Percentiles rank a stretch among this genome's conserved stretches.
phyloP scores from a whole-genome alignment of 129 eudicot genomes.

The Tagetes patula region DNA sequence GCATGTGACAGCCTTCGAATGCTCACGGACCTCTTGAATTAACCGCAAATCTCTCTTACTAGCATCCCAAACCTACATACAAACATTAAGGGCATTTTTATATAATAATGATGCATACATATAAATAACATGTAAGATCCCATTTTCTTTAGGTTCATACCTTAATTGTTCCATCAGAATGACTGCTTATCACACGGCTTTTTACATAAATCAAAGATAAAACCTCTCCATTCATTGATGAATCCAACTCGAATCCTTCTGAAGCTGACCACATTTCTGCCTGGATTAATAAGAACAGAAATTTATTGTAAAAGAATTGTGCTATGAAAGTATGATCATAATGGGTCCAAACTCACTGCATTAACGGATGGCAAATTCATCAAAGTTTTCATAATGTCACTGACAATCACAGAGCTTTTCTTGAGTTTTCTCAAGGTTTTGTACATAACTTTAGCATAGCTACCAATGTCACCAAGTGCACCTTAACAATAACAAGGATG shows the following conservation, averaged over 20 bases:
- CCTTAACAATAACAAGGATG: slow-evolving; percentile 30
- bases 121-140: not conserved
- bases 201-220: slow-evolving; percentile 50
- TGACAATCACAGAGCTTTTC: slow-evolving; percentile 51
- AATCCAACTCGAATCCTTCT: slow-evolving; percentile 63
- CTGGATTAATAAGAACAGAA: slow-evolving; percentile 31
- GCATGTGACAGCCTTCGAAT: slow-evolving; percentile 71
- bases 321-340: not conserved
- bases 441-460: slow-evolving; percentile 64
- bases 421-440: slow-evolving; percentile 64
- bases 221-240: slow-evolving; percentile 66
- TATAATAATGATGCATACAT: not conserved
- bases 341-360: slow-evolving; percentile 48
- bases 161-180: slow-evolving; percentile 83
- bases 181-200: slow-evolving; percentile 67
- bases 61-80: slow-evolving; percentile 69
- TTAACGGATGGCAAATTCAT: slow-evolving; percentile 66
- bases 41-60: slow-evolving; percentile 50
- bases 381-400: slow-evolving; percentile 64
- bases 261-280: slow-evolving; percentile 68
- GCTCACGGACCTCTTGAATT: slow-evolving; percentile 74
- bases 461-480: slow-evolving; percentile 63
- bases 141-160: slow-evolving; percentile 30
- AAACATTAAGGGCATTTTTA: not conserved
- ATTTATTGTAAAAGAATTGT: not conserved